Percentiles rank a stretch among this genome's conserved stretches.
Conservation (phyloP, 352 stramenopile genomes). For the Phytophthora foliorum region DNA sequence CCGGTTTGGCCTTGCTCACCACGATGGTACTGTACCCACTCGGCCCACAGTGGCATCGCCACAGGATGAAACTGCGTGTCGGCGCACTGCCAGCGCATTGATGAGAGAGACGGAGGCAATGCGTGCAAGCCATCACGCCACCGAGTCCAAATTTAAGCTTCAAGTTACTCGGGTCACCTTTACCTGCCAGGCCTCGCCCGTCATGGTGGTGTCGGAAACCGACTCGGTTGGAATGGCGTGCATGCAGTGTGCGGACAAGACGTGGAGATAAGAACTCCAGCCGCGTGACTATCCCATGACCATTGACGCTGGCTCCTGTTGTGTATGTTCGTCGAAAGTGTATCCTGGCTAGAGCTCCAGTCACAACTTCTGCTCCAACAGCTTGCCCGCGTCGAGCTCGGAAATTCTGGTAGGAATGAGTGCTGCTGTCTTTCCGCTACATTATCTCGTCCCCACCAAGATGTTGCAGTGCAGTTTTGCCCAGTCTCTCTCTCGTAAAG, state of each 20-base stretch:
- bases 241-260: constrained; percentile 32
- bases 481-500: constrained; percentile 19
- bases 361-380: constrained; percentile 20
- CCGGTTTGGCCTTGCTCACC: constrained; percentile 7
- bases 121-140: not conserved
- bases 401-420: not conserved
- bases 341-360: not conserved
- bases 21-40: too few species aligned
- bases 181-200: not conserved
- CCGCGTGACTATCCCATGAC: constrained; percentile 8
- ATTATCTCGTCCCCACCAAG: constrained; percentile 8
- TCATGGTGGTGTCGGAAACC: too few species aligned
- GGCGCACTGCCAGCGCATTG: not conserved
- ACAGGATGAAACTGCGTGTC: not conserved
- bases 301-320: not conserved
- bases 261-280: constrained; percentile 25
- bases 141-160: constrained; percentile 20
- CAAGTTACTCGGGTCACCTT: constrained; percentile 5
- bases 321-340: constrained; percentile 11
- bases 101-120: constrained; percentile 10
- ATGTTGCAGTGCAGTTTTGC: constrained; percentile 14
- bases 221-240: too few species aligned
- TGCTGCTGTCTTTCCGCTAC: constrained; percentile 9
- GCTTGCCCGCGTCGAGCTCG: constrained; percentile 14
- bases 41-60: constrained; percentile 9